A percentile compares a stretch with the other conserved stretches of the same genome.
Conservation (phyloP, 73 alveolate genomes). For the Breviolum minutum region DNA sequence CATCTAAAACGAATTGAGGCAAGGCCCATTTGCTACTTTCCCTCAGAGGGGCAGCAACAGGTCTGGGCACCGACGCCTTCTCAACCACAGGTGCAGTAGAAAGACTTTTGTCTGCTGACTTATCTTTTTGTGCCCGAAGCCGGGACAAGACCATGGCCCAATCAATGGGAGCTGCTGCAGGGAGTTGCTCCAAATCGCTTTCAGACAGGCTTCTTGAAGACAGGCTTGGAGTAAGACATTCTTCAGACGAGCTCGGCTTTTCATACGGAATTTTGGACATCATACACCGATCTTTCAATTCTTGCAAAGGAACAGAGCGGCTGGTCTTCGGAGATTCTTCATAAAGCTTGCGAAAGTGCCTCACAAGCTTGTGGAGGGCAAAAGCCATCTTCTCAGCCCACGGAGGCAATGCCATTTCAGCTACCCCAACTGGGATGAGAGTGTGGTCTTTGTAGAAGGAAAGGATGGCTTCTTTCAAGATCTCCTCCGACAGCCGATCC, state of each 20-base stretch:
- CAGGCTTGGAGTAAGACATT: not conserved
- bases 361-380: not conserved
- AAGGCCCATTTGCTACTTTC: not conserved
- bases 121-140: no score
- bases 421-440: not conserved
- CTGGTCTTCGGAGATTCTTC: not conserved
- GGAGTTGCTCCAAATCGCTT: not conserved
- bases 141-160: not conserved
- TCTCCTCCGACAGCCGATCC: not conserved
- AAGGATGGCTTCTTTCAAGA: not conserved
- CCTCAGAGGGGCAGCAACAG: not conserved
- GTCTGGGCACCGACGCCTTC: not conserved
- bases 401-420: not conserved
- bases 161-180: not conserved
- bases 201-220: not conserved
- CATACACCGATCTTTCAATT: not conserved
- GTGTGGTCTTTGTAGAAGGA: not conserved
- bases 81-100: not conserved
- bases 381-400: conserved; percentile 4
- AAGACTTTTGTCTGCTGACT: not conserved
- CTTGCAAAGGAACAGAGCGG: not conserved
- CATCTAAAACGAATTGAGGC: not conserved
- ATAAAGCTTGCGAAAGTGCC: not conserved
- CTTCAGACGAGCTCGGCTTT: not conserved
- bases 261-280: not conserved